A percentile compares a stretch with the other conserved stretches of the same genome.
Evolutionary conservation across 164 flowering plant genomes (phyloP).

Genomic region (Tetrastigma voinierianum): DNA sequence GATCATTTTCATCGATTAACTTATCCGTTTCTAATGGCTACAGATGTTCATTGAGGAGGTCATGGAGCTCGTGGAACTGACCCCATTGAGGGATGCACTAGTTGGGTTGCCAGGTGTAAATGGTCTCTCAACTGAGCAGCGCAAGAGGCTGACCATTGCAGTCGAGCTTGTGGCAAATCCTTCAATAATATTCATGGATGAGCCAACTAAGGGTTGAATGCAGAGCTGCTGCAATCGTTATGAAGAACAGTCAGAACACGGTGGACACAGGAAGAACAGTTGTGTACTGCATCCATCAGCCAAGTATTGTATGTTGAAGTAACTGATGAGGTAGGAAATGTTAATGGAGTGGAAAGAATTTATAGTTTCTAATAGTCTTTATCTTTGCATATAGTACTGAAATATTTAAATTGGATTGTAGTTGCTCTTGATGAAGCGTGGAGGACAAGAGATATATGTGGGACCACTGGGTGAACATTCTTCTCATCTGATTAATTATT

Average conservation of each 20-base stretch:
- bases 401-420: slow-evolving; percentile 17
- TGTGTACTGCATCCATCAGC: slow-evolving; percentile 69
- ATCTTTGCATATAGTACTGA: not conserved
- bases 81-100: slow-evolving; percentile 33
- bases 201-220: slow-evolving; percentile 72
- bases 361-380: not conserved
- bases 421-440: slow-evolving; percentile 52
- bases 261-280: slow-evolving; percentile 69
- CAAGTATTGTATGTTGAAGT: slow-evolving; percentile 68
- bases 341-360: not conserved
- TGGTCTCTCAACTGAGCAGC: slow-evolving; percentile 63
- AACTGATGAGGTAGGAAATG: slow-evolving; percentile 48
- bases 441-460: slow-evolving; percentile 52
- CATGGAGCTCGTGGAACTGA: slow-evolving; percentile 55
- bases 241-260: slow-evolving; percentile 65
- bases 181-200: slow-evolving; percentile 70
- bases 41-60: slow-evolving; percentile 61
- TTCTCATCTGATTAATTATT: slow-evolving; percentile 42
- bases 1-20: too few relatives aligned
- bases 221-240: slow-evolving; percentile 73
- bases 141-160: slow-evolving; percentile 61
- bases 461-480: slow-evolving; percentile 57
- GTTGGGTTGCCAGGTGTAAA: slow-evolving; percentile 59
- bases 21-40: not conserved
- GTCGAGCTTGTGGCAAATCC: slow-evolving; percentile 71